A percentile compares a stretch with the other conserved stretches of the same genome.
Conservation (phyloP, 345 rosid genomes). For the Nasturtium officinale region DNA sequence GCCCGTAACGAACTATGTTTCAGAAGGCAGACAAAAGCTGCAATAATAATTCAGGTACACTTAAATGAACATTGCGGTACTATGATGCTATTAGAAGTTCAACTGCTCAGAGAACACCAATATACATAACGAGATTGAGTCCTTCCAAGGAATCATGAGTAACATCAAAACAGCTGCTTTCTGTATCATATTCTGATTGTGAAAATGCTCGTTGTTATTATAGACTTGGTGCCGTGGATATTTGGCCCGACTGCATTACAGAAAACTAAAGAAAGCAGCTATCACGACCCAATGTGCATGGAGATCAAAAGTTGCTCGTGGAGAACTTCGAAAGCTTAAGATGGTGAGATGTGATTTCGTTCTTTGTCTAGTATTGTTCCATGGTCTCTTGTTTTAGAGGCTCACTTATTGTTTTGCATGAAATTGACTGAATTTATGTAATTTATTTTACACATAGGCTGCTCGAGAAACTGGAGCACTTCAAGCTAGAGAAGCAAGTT, state of each 20-base stretch:
- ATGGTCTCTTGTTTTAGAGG: constrained; percentile 7
- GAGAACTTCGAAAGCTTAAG: constrained; percentile 90
- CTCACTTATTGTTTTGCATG: not conserved
- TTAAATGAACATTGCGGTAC: not conserved
- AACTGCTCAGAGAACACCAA: constrained; percentile 17
- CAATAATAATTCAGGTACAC: constrained; percentile 75
- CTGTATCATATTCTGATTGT: constrained; percentile 19
- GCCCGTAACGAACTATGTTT: constrained; percentile 76
- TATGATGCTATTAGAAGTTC: constrained; percentile 10
- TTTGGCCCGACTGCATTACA: constrained; percentile 65
- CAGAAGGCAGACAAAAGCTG: constrained; percentile 79
- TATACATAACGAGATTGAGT: constrained; percentile 18
- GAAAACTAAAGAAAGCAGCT: constrained; percentile 76
- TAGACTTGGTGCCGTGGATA: constrained; percentile 86
- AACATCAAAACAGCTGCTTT: constrained; percentile 15
- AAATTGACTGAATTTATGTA: constrained; percentile 10
- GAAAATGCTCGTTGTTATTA: constrained; percentile 15
- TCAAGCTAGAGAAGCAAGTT: constrained; percentile 97
- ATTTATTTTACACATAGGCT: constrained; percentile 57
- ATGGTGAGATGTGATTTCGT: constrained; percentile 59
- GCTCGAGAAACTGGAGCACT: constrained; percentile 99
- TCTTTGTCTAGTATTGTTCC: constrained; percentile 22
- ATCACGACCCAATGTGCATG: constrained; percentile 90
- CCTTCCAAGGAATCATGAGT: not conserved
- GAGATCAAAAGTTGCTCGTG: constrained; percentile 92